Evolutionary conservation across 2,329 filamentous ascomycete genomes (phyloP), one percentile per base, ranked within the genome.

Genomic region (Aureobasidium uvarum): DNA sequence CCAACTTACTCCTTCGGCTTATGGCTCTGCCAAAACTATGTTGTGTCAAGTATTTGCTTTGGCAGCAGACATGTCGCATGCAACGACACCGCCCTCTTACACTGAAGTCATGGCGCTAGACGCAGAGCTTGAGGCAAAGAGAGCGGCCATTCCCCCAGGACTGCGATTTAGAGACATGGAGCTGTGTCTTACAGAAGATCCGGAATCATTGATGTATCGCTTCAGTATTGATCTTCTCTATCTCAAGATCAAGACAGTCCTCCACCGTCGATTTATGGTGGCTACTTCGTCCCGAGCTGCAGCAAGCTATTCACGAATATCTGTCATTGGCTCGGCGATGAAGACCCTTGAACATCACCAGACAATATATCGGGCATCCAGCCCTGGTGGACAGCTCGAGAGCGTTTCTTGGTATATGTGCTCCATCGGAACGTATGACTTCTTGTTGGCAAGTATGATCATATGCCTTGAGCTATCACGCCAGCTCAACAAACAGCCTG

Each of bases 261-360:
- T 86, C n/a, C 84, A 86, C 70, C 77, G 84, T 18, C 80, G 79
- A 33, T 84, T 81, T 68, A 77, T 86, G 68, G 73, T 72, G 48
- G 33, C 56, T 8, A 56, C 43, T 13, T 52, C 31, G 11, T 46
- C 63, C 5, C 55, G 75, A 70, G 39, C 67, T 10, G 51, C 58
- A 23, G 79, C 78, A 64, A 71, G 72, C 0, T 77, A 79, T 52
- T 84, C 81, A 4, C 76, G 80, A 52, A 73, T 72, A 31, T 76
- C 76, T 1, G 84, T 82, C 62, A 71, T 84, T 3, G 76, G 78
- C 2, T 78, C 82, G 5, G 82, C 84, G 1, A 74, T 80, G 52
- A 72, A 78, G 33, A 79, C 84, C 2, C 75, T 85, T 2, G 74
- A 77, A 1, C 78, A 82, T 63, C 82, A 86, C 54, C 75, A 80